Evolutionary conservation across 306 rosid genomes (phyloP).

Genomic region (Lathyrus aphaca): DNA sequence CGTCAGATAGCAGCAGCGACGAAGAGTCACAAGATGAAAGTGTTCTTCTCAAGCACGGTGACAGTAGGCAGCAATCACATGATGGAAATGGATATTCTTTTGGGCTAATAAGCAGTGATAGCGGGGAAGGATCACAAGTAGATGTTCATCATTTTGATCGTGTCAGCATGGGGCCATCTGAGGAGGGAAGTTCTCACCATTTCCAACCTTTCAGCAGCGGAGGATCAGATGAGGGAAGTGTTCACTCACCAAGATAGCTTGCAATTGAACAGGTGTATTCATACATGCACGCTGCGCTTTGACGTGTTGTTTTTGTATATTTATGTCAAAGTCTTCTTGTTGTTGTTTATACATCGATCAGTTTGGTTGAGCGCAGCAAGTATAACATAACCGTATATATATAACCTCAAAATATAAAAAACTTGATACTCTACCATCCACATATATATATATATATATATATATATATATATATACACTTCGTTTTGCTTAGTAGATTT

Average conservation of each 20-base stretch:
- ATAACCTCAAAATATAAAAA: conserved; percentile 23
- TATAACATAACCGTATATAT: neutral
- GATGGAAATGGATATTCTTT: conserved; percentile 32
- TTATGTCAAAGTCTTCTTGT: conserved; percentile 34
- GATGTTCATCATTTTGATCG: conserved; percentile 10
- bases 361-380: conserved; percentile 33
- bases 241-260: neutral
- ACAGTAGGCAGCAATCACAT: conserved; percentile 21
- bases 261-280: conserved; percentile 11
- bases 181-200: conserved; percentile 30
- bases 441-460: neutral
- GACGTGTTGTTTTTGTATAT: conserved; percentile 33
- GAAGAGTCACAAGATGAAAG: conserved; percentile 18
- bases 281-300: conserved; percentile 16
- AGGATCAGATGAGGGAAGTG: conserved; percentile 30
- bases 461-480: neutral
- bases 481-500: conserved; percentile 41
- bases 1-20: conserved; percentile 32
- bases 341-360: conserved; percentile 27
- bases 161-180: conserved; percentile 20
- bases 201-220: conserved; percentile 25
- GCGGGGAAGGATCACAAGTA: conserved; percentile 11
- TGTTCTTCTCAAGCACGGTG: conserved; percentile 23
- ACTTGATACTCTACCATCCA: conserved; percentile 33
- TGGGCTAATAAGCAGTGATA: conserved; percentile 38